A percentile compares a stretch with the other conserved stretches of the same genome.
Conservation (phyloP, 2,329 filamentous ascomycete genomes). For the Gnomoniopsis smithogilvyi region DNA sequence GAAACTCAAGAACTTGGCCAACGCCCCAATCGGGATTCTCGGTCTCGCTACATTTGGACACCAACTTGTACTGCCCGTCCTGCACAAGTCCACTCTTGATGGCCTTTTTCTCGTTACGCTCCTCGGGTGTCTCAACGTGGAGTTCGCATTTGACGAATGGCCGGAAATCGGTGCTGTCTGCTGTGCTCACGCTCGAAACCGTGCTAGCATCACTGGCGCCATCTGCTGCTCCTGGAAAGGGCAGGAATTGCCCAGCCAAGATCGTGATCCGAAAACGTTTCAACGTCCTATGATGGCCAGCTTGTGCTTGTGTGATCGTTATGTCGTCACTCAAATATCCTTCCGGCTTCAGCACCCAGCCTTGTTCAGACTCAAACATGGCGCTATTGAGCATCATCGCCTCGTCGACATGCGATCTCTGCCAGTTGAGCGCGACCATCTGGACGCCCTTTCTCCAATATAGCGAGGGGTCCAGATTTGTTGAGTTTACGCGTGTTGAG, state of each 20-base stretch:
- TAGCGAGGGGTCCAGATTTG: constrained; percentile 89
- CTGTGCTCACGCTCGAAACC: constrained; percentile 41
- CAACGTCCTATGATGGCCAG: constrained; percentile 50
- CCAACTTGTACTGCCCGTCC: constrained; percentile 56
- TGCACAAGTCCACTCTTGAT: constrained; percentile 45
- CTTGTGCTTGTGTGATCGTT: constrained; percentile 40
- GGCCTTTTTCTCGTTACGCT: constrained; percentile 30
- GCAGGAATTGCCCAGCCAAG: constrained; percentile 72
- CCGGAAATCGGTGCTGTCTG: constrained; percentile 51
- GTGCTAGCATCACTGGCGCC: constrained; percentile 24
- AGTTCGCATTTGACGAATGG: constrained; percentile 78
- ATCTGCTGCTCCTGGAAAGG: constrained; percentile 45
- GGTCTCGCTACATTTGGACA: constrained; percentile 53
- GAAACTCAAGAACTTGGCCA: constrained; percentile 55
- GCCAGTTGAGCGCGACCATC: constrained; percentile 98
- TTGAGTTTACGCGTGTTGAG: constrained; percentile 73
- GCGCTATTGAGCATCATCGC: constrained; percentile 96
- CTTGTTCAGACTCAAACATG: constrained; percentile 86
- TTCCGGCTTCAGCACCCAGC: constrained; percentile 82
- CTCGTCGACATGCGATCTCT: constrained; percentile 71
- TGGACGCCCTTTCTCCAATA: constrained; percentile 95
- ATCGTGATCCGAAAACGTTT: constrained; percentile 66
- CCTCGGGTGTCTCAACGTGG: constrained; percentile 65
- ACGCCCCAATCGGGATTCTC: constrained; percentile 62
- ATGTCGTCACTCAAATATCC: constrained; percentile 59